These are phyloP conservation scores for Chaetomium strumarium DNA, from an alignment of 2,329 filamentous ascomycete species.

Conservation along the genomic window DNA sequence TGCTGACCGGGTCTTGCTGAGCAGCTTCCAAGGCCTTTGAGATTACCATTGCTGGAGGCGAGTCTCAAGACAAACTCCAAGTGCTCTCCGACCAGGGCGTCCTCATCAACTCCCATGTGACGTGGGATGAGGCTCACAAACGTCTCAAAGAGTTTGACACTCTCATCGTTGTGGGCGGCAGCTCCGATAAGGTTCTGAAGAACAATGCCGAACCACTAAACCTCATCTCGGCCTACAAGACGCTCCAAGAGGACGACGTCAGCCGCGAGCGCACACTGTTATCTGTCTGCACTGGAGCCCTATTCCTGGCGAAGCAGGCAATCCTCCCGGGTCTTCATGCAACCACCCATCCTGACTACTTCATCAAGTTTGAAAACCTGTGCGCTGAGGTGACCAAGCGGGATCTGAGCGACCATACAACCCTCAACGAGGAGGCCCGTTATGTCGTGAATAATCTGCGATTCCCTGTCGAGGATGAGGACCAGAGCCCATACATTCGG, in stretches of 20 bases:
- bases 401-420: slow-evolving; percentile 69
- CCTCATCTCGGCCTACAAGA: slow-evolving; percentile 69
- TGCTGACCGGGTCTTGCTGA: slow-evolving; percentile 13
- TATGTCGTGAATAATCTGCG: slow-evolving; percentile 90
- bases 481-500: slow-evolving; percentile 78
- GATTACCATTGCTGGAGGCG: slow-evolving; percentile 48
- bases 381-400: slow-evolving; percentile 68
- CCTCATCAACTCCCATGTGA: slow-evolving; percentile 66
- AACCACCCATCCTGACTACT: slow-evolving; percentile 75
- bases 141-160: slow-evolving; percentile 71
- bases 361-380: slow-evolving; percentile 75
- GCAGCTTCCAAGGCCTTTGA: slow-evolving; percentile 53
- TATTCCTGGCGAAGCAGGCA: slow-evolving; percentile 70
- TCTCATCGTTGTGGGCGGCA: slow-evolving; percentile 70
- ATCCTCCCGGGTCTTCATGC: slow-evolving; percentile 73
- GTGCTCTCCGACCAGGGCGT: slow-evolving; percentile 58
- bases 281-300: slow-evolving; percentile 71
- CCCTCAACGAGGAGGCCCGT: slow-evolving; percentile 72
- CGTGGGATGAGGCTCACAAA: slow-evolving; percentile 72
- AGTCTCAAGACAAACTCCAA: slow-evolving; percentile 49
- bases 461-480: slow-evolving; percentile 75
- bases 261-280: slow-evolving; percentile 74
- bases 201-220: slow-evolving; percentile 61
- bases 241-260: slow-evolving; percentile 74
- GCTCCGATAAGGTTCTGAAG: slow-evolving; percentile 58